phyloP scores from a whole-genome alignment of 371 early-diverging fungal species.

The Mortierella sp. region DNA sequence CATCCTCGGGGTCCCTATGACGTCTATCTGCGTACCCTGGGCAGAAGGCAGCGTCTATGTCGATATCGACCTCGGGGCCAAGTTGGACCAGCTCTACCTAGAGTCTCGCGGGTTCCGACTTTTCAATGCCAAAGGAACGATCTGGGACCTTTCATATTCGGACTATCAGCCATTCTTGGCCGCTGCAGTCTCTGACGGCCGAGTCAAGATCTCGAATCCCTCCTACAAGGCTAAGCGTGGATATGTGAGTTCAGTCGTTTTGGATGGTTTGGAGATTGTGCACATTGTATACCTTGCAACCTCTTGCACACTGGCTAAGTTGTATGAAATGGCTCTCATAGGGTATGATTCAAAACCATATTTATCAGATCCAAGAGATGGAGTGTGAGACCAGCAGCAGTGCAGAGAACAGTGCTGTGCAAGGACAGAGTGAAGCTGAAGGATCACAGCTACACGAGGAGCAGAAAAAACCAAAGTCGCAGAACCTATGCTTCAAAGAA shows the following conservation, averaged over 20 bases:
- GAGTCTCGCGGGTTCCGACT: constrained; percentile 26
- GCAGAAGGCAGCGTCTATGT: constrained; percentile 28
- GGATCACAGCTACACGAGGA: too few relatives aligned
- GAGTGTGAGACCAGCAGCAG: neutral
- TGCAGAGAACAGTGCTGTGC: neutral
- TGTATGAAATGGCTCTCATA: neutral
- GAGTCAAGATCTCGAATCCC: constrained; percentile 33
- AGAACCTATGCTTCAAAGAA: constrained; percentile 9
- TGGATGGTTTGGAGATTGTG: too few relatives aligned
- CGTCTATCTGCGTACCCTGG: constrained; percentile 30
- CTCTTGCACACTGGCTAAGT: too few relatives aligned
- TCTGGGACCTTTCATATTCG: constrained; percentile 45
- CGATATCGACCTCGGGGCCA: constrained; percentile 34
- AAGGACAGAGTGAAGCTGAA: neutral
- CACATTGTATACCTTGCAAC: too few relatives aligned
- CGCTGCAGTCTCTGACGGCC: constrained; percentile 40
- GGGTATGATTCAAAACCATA: constrained; percentile 37
- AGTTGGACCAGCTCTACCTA: constrained; percentile 34
- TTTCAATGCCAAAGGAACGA: constrained; percentile 31
- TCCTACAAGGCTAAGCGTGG: constrained; percentile 33
- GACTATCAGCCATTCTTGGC: constrained; percentile 46
- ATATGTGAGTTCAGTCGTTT: constrained; percentile 22
- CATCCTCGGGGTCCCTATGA: constrained; percentile 27
- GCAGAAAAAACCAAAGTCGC: neutral
- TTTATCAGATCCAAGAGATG: constrained; percentile 34